Conservation (phyloP, 148 eudicot species). For the Diospyros lotus region DNA sequence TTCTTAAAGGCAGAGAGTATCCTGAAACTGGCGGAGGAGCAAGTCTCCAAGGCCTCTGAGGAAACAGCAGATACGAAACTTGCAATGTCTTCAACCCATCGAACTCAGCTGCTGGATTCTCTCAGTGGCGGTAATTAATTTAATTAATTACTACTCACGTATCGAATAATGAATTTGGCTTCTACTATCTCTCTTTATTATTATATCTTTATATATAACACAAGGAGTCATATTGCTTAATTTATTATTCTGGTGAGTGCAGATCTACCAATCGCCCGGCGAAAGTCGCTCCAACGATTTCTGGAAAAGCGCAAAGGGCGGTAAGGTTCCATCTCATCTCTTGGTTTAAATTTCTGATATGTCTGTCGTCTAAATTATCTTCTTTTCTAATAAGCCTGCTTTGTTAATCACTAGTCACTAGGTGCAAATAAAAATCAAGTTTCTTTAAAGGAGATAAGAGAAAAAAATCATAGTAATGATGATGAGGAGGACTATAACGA, state of each 20-base stretch:
- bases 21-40: constrained; percentile 32
- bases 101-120: constrained; percentile 1
- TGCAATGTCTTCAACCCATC: neutral
- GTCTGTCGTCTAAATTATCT: too few relatives aligned
- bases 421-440: too few relatives aligned
- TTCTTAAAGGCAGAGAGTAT: constrained; percentile 30
- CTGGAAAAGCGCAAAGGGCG: constrained; percentile 62
- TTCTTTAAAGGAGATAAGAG: too few relatives aligned
- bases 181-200: neutral
- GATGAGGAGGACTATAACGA: too few relatives aligned
- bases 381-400: too few relatives aligned
- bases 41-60: neutral
- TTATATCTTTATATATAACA: neutral
- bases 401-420: too few relatives aligned
- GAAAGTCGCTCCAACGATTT: constrained; percentile 51
- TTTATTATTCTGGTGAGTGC: neutral
- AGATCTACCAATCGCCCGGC: constrained; percentile 50
- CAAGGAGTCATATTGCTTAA: neutral
- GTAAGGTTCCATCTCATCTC: constrained; percentile 6
- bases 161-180: too few relatives aligned
- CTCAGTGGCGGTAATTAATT: constrained; percentile 18
- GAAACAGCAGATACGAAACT: neutral
- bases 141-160: too few relatives aligned
- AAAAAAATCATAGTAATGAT: too few relatives aligned
- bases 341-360: too few relatives aligned